These are phyloP conservation scores for Apiospora pterosperma DNA, from an alignment of 2,329 filamentous ascomycete genomes.

Conservation along the genomic window DNA sequence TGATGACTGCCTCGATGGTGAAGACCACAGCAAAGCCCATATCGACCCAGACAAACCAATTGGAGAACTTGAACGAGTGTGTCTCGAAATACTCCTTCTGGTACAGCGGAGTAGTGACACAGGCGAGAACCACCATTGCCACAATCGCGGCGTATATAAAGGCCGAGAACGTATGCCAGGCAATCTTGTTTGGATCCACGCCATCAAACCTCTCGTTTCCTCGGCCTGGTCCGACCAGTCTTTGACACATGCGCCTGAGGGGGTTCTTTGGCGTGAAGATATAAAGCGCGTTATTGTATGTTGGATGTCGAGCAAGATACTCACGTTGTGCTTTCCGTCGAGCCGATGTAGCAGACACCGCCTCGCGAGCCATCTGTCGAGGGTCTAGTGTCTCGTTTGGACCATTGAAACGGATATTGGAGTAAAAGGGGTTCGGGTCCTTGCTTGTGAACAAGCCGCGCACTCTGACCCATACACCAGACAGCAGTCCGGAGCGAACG, in stretches of 20 bases:
- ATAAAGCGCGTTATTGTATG: slow-evolving; percentile 89
- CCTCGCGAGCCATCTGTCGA: slow-evolving; percentile 83
- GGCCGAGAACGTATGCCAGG: slow-evolving; percentile 92
- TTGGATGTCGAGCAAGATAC: slow-evolving; percentile 81
- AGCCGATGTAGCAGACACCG: slow-evolving; percentile 76
- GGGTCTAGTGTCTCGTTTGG: slow-evolving; percentile 79
- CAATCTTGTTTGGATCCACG: slow-evolving; percentile 78
- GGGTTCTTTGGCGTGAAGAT: slow-evolving; percentile 78
- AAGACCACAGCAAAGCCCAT: slow-evolving; percentile 86
- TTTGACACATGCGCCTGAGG: slow-evolving; percentile 79
- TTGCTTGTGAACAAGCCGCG: slow-evolving; percentile 53
- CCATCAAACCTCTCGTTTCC: slow-evolving; percentile 86
- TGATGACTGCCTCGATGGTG: slow-evolving; percentile 81
- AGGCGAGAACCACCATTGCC: slow-evolving; percentile 95
- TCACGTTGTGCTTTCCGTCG: slow-evolving; percentile 87
- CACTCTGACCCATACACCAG: slow-evolving; percentile 59
- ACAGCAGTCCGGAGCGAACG: slow-evolving; percentile 56
- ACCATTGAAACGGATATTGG: slow-evolving; percentile 65
- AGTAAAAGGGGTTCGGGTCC: slow-evolving; percentile 95
- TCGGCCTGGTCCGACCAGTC: slow-evolving; percentile 85
- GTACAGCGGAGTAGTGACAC: slow-evolving; percentile 89
- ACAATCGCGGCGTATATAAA: slow-evolving; percentile 94
- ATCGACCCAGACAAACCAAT: slow-evolving; percentile 96
- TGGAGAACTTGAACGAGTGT: slow-evolving; percentile 56
- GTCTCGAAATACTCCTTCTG: slow-evolving; percentile 79